Evolutionary conservation across 2,329 filamentous ascomycete species (phyloP).

Genomic region (Fusarium brevicatenulatum): DNA sequence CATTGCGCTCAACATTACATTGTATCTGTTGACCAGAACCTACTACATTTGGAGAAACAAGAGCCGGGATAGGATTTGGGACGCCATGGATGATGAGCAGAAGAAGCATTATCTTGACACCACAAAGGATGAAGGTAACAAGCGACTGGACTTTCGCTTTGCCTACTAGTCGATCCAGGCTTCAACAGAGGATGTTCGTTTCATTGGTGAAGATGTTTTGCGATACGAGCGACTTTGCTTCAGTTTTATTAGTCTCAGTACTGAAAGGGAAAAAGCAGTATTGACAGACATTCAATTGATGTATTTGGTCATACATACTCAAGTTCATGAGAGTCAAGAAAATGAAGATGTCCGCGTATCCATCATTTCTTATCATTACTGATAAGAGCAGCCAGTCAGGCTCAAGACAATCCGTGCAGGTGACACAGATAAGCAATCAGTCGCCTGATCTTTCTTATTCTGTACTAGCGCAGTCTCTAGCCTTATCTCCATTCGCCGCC

Average conservation of each 20-base stretch:
- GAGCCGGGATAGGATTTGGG: background rate
- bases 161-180: background rate
- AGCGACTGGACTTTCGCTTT: background rate
- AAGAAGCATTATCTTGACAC: background rate
- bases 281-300: background rate
- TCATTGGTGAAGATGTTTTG: background rate
- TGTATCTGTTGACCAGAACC: background rate
- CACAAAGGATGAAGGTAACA: background rate
- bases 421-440: conserved; percentile 9
- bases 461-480: background rate
- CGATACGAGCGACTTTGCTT: background rate
- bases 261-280: background rate
- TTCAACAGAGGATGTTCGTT: background rate
- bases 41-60: background rate
- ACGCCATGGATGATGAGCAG: background rate
- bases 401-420: background rate
- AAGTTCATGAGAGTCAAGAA: background rate
- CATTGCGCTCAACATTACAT: background rate
- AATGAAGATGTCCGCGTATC: background rate
- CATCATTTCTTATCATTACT: background rate
- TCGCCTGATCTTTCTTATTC: conserved; percentile 16
- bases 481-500: conserved; percentile 12
- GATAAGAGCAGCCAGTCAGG: background rate
- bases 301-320: background rate
- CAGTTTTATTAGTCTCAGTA: background rate